Evolutionary conservation across 805 yeast genomes (phyloP), one percentile per base, ranked within the genome.

Genomic region (Candida ipomoeae): DNA sequence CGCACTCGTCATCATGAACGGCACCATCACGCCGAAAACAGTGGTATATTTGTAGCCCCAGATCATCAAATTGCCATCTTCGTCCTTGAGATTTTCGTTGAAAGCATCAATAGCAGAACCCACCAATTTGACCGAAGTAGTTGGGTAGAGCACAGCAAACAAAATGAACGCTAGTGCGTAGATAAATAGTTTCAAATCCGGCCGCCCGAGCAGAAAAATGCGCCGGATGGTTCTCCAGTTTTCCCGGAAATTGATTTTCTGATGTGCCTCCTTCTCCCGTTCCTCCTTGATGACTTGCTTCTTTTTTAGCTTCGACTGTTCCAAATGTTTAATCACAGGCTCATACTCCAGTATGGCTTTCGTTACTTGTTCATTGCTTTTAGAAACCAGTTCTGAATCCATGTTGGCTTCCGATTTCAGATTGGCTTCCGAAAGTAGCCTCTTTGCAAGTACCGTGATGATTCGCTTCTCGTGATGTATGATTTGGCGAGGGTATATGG

Each of bases 11-110:
- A 63, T 60, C 74, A 73, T 70, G 47, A 73, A 73, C 8, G 78
- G 78, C 6, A 73, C 66, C 78, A 73, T 73, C 21, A 69, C 57
- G 14, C 64, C 63, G 49, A 73, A 72, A 1, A 73, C 68, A 1
- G 74, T 73, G 18, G 72, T 62, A 52, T 70, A 71, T 51, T 70
- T 71, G 53, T 68, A 73, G 5, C 78, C 78, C 77, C 77, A 73
- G 37, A 73, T 71, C 41, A 73, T 40, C 31, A 73, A 56, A 50
- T 66, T 65, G 1, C 77, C 78, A 21, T 71, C 71, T 2, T 53
- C 73, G 53, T 71, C 77, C 36, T 61, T 64, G 26, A 54, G 44
- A 7, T 65, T 63, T 10, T 63, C 55, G 52, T 71, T 73, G 55
- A 69, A 70, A 2, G 77, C 75, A 56, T 73, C 78, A 20, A 73